Evolutionary conservation across 768 basidiomycete genomes (phyloP), one percentile per base, ranked within the genome.

Genomic region (Lentinus brumalis): DNA sequence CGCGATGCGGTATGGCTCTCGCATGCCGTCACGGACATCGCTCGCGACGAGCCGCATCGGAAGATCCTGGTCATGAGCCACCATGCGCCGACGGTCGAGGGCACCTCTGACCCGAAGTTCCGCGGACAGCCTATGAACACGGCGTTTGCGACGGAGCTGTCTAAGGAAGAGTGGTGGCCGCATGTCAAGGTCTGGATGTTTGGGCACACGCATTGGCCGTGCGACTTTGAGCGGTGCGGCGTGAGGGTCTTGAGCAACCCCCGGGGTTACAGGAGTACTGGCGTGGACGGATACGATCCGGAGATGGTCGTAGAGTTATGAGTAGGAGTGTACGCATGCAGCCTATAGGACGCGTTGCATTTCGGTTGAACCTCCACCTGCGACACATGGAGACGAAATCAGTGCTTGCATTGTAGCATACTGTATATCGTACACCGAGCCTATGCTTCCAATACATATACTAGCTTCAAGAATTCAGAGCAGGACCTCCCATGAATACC

Each of bases 131-230:
- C 67, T 11, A 69, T 55, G 29, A 61, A 54, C 55, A 70, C 71
- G 29, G 75, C 70, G 12, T 77, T 74, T 51, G 68, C 71, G 21
- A 76, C 73, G 3, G 76, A 76, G 53, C 62, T 77, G 21, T 67
- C 67, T 2, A 60, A 41, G n/a, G 60, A 61, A 39, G 71, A 69
- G 57, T 76, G 77, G 72, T 62, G 66, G 42, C n/a, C 11, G n/a
- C 70, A 62, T 31, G 62, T 79, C 21, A 66, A 56, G 47, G 16
- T 74, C 16, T 80, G 79, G 78, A 71, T 72, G 32, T 80, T 75
- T 58, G 78, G 78, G 4, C 78, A 79, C 55, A 79, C 78, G 18
- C 78, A 79, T 54, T 77, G 70, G 71, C 66, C 57, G 21, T 78
- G 76, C 53, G 77, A 79, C 64, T 75, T 77, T 45, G 64, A 65